Conservation (phyloP, 2,329 filamentous ascomycete genomes). For the Cercospora canescens region DNA sequence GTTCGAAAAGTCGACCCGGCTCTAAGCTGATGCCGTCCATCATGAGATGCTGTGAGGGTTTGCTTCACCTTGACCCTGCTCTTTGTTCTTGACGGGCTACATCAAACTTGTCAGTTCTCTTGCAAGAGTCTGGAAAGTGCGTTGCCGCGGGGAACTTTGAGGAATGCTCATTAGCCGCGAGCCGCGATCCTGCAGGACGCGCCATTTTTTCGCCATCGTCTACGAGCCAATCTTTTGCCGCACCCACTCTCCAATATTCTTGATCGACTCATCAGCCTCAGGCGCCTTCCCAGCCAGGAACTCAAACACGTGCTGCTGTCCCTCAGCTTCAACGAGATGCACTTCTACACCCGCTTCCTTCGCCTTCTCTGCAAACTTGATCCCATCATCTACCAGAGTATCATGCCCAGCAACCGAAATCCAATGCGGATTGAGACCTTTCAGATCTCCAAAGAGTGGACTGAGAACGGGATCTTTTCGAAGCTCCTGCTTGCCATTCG, state of each 20-base stretch:
- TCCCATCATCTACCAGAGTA: slow-evolving; percentile 52
- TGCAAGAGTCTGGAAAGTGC: too few species aligned
- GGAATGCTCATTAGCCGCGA: background rate
- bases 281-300: slow-evolving; percentile 32
- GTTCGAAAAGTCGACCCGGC: too few species aligned
- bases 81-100: too few species aligned
- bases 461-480: slow-evolving; percentile 24
- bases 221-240: slow-evolving; percentile 22
- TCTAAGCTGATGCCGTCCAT: too few species aligned
- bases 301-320: slow-evolving; percentile 44
- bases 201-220: too few species aligned
- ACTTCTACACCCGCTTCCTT: slow-evolving; percentile 48
- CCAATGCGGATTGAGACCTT: slow-evolving; percentile 48
- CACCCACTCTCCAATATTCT: slow-evolving; percentile 28
- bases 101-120: too few species aligned
- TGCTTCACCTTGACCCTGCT: too few species aligned
- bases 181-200: background rate
- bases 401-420: slow-evolving; percentile 55
- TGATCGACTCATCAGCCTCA: slow-evolving; percentile 25
- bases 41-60: too few species aligned
- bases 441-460: slow-evolving; percentile 28
- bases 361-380: slow-evolving; percentile 53
- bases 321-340: slow-evolving; percentile 45
- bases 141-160: too few species aligned
- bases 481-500: slow-evolving; percentile 12